Percentiles rank a stretch among this genome's conserved stretches.
Evolutionary conservation across 345 rosid species (phyloP).

Genomic region (Hibiscus mutabilis): DNA sequence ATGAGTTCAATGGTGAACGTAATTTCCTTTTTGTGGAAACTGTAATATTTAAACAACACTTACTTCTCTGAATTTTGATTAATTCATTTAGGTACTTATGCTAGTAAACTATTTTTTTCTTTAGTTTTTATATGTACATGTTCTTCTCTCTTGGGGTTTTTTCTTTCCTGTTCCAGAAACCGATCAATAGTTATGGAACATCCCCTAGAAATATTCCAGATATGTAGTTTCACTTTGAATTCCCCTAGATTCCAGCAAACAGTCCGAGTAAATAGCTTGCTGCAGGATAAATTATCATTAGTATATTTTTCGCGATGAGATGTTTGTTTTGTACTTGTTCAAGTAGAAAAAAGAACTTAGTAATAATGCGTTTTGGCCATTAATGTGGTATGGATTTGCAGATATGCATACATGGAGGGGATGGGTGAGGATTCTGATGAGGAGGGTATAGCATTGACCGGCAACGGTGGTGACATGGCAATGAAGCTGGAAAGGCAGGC

Average conservation of each 20-base stretch:
- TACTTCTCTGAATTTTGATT: background rate
- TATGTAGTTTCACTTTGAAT: background rate
- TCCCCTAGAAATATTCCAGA: background rate
- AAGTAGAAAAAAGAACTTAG: background rate
- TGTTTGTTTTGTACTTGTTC: background rate
- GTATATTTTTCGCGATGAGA: background rate
- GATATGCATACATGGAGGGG: conserved; percentile 78
- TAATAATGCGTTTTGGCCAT: background rate
- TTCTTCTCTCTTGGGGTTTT: background rate
- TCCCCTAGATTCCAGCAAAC: background rate
- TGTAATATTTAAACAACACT: background rate
- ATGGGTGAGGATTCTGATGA: conserved; percentile 62
- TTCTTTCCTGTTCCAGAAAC: background rate
- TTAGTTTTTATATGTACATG: too few species aligned
- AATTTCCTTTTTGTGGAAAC: background rate
- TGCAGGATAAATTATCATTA: background rate
- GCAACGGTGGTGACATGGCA: conserved; percentile 32
- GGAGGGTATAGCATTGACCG: conserved; percentile 65
- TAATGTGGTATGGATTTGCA: conserved; percentile 16
- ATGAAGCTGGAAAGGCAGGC: conserved; percentile 47
- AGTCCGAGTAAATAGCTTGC: background rate
- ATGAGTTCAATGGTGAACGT: background rate
- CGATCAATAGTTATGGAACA: background rate
- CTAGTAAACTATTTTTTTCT: background rate
- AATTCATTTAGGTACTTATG: background rate